Conservation (phyloP, 2,329 filamentous ascomycete genomes). For the Cytospora schulzeri region DNA sequence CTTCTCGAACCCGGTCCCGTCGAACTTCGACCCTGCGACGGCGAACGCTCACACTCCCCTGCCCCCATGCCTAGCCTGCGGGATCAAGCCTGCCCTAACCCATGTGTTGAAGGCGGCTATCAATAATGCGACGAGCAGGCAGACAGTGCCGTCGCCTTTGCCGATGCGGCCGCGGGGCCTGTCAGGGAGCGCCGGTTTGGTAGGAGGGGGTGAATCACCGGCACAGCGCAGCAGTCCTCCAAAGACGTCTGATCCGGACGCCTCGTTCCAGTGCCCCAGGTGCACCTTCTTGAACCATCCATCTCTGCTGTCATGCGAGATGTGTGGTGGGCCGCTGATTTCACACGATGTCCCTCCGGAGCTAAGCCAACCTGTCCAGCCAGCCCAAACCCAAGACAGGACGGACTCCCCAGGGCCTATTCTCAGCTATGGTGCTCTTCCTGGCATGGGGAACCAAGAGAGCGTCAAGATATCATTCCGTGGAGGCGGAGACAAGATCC, state of each 20-base stretch:
- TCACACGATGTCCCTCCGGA: constrained; percentile 51
- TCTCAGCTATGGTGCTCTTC: constrained; percentile 46
- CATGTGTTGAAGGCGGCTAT: constrained; percentile 87
- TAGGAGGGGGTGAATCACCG: constrained; percentile 26
- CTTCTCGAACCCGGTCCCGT: constrained; percentile 88
- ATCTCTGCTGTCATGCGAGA: constrained; percentile 82
- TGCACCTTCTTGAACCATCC: constrained; percentile 96
- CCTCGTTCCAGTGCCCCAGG: constrained; percentile 70
- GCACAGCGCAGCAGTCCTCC: constrained; percentile 22
- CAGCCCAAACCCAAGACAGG: constrained; percentile 41
- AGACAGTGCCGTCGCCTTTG: constrained; percentile 35
- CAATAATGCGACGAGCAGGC: constrained; percentile 66
- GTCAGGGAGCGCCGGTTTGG: constrained; percentile 19
- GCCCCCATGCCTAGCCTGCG: constrained; percentile 87
- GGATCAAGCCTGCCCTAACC: constrained; percentile 85
- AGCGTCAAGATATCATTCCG: constrained; percentile 92
- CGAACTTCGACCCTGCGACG: constrained; percentile 86
- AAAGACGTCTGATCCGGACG: constrained; percentile 37
- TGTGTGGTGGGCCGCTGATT: constrained; percentile 79
- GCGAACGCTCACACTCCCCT: constrained; percentile 79
- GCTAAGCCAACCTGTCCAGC: constrained; percentile 42
- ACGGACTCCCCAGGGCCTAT: constrained; percentile 79
- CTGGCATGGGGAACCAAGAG: constrained; percentile 62
- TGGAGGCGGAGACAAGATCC: constrained; percentile 83
- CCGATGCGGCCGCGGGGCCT: constrained; percentile 35